Conservation (phyloP, 345 rosid genomes). For the Atalantia buxifolia region DNA sequence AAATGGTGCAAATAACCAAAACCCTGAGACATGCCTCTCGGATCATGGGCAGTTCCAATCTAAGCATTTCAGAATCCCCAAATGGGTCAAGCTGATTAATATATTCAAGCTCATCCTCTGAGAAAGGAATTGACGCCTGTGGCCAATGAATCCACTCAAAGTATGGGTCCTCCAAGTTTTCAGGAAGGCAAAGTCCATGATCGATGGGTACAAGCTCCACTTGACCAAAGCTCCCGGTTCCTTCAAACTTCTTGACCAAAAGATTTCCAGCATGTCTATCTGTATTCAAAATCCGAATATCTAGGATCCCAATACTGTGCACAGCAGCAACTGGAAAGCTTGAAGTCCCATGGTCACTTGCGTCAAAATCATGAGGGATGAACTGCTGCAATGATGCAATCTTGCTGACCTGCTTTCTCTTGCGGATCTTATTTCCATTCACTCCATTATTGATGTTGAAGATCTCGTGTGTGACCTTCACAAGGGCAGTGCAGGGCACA, state of each 20-base stretch:
- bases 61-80: constrained; percentile 51
- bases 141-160: constrained; percentile 81
- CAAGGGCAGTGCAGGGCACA: constrained; percentile 72
- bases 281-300: constrained; percentile 66
- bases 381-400: constrained; percentile 76
- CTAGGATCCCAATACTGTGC: constrained; percentile 73
- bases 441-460: constrained; percentile 65
- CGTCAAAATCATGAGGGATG: constrained; percentile 78
- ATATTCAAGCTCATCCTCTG: constrained; percentile 60
- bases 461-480: constrained; percentile 59
- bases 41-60: constrained; percentile 59
- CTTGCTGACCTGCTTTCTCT: constrained; percentile 59
- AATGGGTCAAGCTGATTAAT: constrained; percentile 48
- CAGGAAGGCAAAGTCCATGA: constrained; percentile 76
- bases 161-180: constrained; percentile 64
- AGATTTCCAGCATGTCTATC: constrained; percentile 65
- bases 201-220: constrained; percentile 62
- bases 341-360: constrained; percentile 72
- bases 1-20: constrained; percentile 53
- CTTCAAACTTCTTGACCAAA: constrained; percentile 58
- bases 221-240: constrained; percentile 50
- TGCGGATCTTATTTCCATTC: constrained; percentile 41
- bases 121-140: constrained; percentile 65
- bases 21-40: constrained; percentile 64
- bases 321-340: constrained; percentile 70